Percentiles rank a stretch among this genome's conserved stretches.
Conservation (phyloP, 2,329 filamentous ascomycete genomes). For the Aspergillus tubingensis region DNA sequence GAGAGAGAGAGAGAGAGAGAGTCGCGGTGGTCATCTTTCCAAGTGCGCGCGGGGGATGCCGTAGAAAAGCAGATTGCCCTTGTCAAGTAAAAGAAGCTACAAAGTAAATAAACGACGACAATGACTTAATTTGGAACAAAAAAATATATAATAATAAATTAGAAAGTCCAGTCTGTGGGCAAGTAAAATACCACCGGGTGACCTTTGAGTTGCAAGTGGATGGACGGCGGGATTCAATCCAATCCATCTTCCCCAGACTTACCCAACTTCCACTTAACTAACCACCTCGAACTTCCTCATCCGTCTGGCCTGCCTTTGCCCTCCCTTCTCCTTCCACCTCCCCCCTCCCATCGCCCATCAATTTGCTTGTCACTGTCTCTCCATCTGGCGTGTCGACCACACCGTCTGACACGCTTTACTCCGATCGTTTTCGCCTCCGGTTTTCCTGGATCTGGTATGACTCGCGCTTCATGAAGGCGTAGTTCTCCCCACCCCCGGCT, state of each 20-base stretch:
- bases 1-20: too few relatives aligned
- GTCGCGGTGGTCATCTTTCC: too few relatives aligned
- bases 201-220: too few relatives aligned
- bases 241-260: not conserved
- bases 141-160: too few relatives aligned
- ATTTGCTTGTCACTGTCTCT: constrained; percentile 14
- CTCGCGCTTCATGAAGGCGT: constrained; percentile 42
- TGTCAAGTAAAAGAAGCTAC: too few relatives aligned
- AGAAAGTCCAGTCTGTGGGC: too few relatives aligned
- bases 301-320: not conserved
- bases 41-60: too few relatives aligned
- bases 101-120: too few relatives aligned
- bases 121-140: too few relatives aligned
- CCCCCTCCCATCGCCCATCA: constrained; percentile 22
- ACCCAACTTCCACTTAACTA: not conserved
- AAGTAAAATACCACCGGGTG: too few relatives aligned
- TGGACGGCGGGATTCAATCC: not conserved
- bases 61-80: too few relatives aligned
- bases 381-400: constrained; percentile 10
- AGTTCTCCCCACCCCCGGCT: constrained; percentile 38
- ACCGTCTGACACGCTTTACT: constrained; percentile 3
- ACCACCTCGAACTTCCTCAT: not conserved
- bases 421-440: constrained; percentile 12
- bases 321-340: constrained; percentile 29
- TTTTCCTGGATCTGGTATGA: constrained; percentile 19